Evolutionary conservation across 1,139 yeast species (phyloP).

Genomic region (Yamadazyma blattariae): DNA sequence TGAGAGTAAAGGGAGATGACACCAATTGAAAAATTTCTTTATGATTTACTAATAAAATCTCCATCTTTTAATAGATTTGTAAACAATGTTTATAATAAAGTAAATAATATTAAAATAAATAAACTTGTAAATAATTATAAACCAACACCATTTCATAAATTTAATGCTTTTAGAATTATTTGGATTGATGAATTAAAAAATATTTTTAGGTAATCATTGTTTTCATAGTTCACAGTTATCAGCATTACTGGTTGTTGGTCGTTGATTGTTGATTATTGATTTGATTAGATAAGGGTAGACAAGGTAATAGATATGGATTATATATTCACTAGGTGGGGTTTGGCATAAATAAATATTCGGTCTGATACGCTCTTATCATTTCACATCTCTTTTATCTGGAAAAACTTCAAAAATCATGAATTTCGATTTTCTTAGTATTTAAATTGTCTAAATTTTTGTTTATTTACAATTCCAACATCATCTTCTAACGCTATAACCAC

Average conservation of each 20-base stretch:
- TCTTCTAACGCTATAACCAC: slow-evolving; percentile 69
- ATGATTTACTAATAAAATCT: slow-evolving; percentile 51
- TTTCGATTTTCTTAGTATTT: slow-evolving; percentile 10
- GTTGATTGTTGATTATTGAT: too few species aligned
- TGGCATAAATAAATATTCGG: too few species aligned
- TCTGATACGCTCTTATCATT: too few species aligned
- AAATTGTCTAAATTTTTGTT: slow-evolving; percentile 56
- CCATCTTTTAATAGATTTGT: slow-evolving; percentile 71
- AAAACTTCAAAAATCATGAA: too few species aligned
- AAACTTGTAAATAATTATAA: slow-evolving; percentile 25
- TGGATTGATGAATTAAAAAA: slow-evolving; percentile 64
- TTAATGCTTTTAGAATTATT: slow-evolving; percentile 60
- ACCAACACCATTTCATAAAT: slow-evolving; percentile 54
- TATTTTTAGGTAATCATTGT: slow-evolving; percentile 41
- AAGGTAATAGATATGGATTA: too few species aligned
- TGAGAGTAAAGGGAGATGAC: slow-evolving; percentile 14
- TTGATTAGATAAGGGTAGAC: too few species aligned
- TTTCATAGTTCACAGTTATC: too few species aligned
- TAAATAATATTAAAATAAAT: slow-evolving; percentile 54
- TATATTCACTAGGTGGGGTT: too few species aligned
- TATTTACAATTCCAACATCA: slow-evolving; percentile 67
- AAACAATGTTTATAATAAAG: slow-evolving; percentile 55
- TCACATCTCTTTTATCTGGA: too few species aligned
- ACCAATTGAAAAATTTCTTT: slow-evolving; percentile 51
- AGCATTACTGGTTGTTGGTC: too few species aligned